Base-by-base conservation (phyloP, 2,329 filamentous ascomycete species). In the Sporothrix sp. region DNA sequence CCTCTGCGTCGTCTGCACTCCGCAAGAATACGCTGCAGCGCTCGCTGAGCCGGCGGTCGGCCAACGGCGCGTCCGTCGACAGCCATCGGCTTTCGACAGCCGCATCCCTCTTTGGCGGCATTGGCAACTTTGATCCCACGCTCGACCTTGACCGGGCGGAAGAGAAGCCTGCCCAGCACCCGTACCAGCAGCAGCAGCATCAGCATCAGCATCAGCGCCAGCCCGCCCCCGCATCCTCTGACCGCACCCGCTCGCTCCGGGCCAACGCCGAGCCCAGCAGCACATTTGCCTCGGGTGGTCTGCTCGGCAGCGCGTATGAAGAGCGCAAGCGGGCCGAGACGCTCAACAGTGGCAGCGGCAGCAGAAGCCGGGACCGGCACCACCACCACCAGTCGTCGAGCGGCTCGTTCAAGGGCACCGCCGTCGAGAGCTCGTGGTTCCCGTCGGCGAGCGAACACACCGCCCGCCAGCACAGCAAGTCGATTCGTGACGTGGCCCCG, bases 41-140 rank as follows among this genome's bases (percentile, higher is more conserved):
- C n/a, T 56, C 55, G 8, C 16, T 43, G 23, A 36, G 42, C 37
- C 10, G 52, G 42, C 7, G 56, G 37, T 28, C 44, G 32, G n/a
- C 44, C 5, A 27, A 18, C 13, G 11, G 21, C n/a, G 30, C 30
- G 14, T 62, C 35, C 11, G 37, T 21, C 33, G 66, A 70, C 50
- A 66, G 64, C 25, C 30, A 65, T 13, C 36, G 65, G 49, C 56
- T 70, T 38, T 72, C 71, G 2, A 60, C 70, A 2, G 73, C 75
- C 33, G 71, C 75, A 54, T 72, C 64, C 58, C 78, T 68, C 50
- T 85, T 51, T 38, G 48, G 73, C 71, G 79, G 68, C 59, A 82
- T 86, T 47, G 84, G 83, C 5, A 74, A 78, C 1, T 85, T 85
- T 63, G 73, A 79, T 57, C 84, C 86, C 1, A 66, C 89, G 3